phyloP scores from a whole-genome alignment of 768 basidiomycete species.

The Hortiboletus flavorubellus region DNA sequence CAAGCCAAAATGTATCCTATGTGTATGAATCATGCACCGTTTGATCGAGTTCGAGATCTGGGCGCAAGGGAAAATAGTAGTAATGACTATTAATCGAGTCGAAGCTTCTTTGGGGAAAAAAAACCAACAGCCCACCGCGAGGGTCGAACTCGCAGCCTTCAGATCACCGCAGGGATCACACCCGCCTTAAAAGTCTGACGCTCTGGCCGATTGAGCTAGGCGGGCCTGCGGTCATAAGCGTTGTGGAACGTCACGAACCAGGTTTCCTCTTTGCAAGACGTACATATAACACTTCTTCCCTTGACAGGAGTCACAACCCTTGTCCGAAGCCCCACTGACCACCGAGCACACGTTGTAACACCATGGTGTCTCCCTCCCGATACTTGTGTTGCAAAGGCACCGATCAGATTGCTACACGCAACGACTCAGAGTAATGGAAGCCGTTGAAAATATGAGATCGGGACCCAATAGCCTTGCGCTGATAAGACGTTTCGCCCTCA shows the following conservation, averaged over 20 bases:
- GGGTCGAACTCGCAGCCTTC: conserved; percentile 86
- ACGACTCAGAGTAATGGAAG: background rate
- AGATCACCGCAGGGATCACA: conserved; percentile 40
- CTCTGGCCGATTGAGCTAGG: conserved; percentile 63
- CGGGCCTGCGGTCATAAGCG: conserved; percentile 30
- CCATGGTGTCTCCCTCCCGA: background rate
- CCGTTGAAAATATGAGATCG: background rate
- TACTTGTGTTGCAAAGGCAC: background rate
- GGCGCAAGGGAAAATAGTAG: background rate
- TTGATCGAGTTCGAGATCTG: background rate
- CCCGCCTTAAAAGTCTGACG: conserved; percentile 51
- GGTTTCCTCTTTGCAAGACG: too few relatives aligned
- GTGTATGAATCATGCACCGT: background rate
- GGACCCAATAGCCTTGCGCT: background rate
- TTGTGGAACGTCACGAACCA: background rate
- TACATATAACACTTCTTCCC: background rate
- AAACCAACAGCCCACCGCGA: conserved; percentile 67
- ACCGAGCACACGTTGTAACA: conserved; percentile 7
- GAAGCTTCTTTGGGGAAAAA: background rate
- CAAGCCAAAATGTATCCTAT: conserved; percentile 17
- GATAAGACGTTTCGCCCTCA: conserved; percentile 7
- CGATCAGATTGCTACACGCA: background rate
- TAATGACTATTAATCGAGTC: background rate
- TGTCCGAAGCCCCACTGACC: background rate
- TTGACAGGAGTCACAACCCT: background rate